Evolutionary conservation across 139 green algal species (phyloP).

Genomic region (Limnomonas spitsbergensis): DNA sequence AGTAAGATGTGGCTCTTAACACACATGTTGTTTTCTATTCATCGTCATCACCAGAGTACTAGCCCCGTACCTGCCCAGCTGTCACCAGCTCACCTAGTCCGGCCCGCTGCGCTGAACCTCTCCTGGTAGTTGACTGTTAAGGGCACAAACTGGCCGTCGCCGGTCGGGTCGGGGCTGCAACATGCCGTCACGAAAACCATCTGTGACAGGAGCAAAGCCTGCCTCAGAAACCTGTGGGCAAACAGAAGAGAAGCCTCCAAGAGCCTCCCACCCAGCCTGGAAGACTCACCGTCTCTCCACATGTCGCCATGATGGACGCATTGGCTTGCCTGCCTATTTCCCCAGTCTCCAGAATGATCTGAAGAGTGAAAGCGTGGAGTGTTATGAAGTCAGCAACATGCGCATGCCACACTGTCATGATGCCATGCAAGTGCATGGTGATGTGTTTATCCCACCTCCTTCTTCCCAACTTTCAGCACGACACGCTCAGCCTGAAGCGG

Average conservation of each 20-base stretch:
- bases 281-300: slow-evolving; percentile 83
- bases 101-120: slow-evolving; percentile 86
- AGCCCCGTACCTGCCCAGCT: no score
- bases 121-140: slow-evolving; percentile 93
- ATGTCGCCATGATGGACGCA: slow-evolving; percentile 79
- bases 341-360: slow-evolving; percentile 85
- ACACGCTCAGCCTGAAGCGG: not conserved
- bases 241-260: not conserved
- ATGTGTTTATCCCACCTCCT: slow-evolving; percentile 4
- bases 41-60: no score
- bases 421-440: no score
- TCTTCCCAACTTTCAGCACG: slow-evolving; percentile 10
- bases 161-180: slow-evolving; percentile 39
- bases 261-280: not conserved
- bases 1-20: no score
- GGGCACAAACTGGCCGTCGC: slow-evolving; percentile 82
- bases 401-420: no score
- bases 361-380: not conserved
- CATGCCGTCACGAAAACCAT: slow-evolving; percentile 91
- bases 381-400: not conserved
- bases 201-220: slow-evolving; percentile 40
- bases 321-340: slow-evolving; percentile 91
- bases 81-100: slow-evolving; percentile 81
- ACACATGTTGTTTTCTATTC: no score
- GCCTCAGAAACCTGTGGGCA: not conserved